Evolutionary conservation across 139 green algal species (phyloP), one percentile per base, ranked within the genome.

Genomic region (Closterium sp.): DNA sequence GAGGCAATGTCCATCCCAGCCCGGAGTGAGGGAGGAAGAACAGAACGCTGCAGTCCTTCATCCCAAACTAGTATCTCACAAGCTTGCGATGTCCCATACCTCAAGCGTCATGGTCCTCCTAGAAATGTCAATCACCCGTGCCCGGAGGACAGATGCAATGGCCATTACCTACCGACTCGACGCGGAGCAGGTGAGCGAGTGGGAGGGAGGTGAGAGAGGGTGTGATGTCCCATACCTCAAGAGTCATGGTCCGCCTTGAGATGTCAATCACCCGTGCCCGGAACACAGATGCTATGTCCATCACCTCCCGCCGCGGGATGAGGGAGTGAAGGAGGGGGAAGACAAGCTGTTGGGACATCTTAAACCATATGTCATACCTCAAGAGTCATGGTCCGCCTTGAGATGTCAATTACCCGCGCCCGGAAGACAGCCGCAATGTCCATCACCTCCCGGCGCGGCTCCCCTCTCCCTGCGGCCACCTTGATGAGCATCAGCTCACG

Each of bases 401-500:
- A 95, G 2, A 99, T 95, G 92, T 99, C 98, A 86, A 97, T 95
- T 19, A 99, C 95, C 28, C 92, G 92, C 89, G 96, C 96, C 28
- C 97, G 96, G 97, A 99, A 99, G 92, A 99, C 99, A 79, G 96
- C n/a, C 5, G 95, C 97, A 84, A 99, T 93, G 95, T 98, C 96
- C 4, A 96, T 93, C 22, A 99, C 84, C 95, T 99, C 98, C 4
- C 95, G 93, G 31, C 98, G 95, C 0, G 38, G 38, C 38, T 91
- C 34, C 2, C 70, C 29, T 2, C 70, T 24, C 19, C 19, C 92
- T 9, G 90, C 91, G 0, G 85, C 89, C 62, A 99, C 97, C 96
- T 99, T 99, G 95, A 99, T 93, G 22, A 99, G 96, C 97, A 99
- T 98, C 28, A 99, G 96, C 95, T 99, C 98, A 0, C 98, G 95